These are phyloP conservation scores for Nemania sp. DNA, from an alignment of 2,329 filamentous ascomycete species.

Conservation along the genomic window DNA sequence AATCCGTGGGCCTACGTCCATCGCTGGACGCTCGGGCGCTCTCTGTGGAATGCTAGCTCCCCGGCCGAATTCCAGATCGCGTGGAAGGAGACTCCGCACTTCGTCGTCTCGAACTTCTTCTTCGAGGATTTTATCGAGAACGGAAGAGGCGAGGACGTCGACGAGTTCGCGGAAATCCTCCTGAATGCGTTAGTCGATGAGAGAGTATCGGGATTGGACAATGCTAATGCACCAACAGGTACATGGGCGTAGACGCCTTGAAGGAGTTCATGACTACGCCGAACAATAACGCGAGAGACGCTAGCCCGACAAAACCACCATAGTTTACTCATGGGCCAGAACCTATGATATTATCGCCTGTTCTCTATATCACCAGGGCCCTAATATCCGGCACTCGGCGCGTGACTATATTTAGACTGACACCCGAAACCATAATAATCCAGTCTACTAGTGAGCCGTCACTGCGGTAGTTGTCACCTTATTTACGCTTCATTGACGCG, in stretches of 20 bases:
- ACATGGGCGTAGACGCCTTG: conserved; percentile 36
- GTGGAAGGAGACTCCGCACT: conserved; percentile 38
- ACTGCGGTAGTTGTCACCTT: no score
- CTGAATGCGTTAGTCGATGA: conserved; percentile 32
- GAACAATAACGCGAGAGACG: no score
- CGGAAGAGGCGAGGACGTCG: conserved; percentile 38
- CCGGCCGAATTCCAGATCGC: conserved; percentile 36
- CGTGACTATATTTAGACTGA: no score
- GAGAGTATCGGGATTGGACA: neutral
- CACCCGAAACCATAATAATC: no score
- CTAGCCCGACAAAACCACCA: no score
- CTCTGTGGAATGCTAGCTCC: conserved; percentile 40
- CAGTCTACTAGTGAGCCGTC: no score
- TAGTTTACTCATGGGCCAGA: no score
- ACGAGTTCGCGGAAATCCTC: conserved; percentile 40
- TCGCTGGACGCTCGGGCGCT: conserved; percentile 41
- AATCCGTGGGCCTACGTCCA: conserved; percentile 37
- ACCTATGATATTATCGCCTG: no score
- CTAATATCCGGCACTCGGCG: no score
- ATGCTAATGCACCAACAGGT: conserved; percentile 31
- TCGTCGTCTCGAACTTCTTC: conserved; percentile 37
- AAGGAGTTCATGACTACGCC: conserved; percentile 30
- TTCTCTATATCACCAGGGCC: no score
- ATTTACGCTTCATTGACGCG: no score
- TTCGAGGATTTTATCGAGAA: conserved; percentile 38